Conservation (phyloP, 371 early-diverging fungal species). For the Sanchytrium tribonematis region DNA sequence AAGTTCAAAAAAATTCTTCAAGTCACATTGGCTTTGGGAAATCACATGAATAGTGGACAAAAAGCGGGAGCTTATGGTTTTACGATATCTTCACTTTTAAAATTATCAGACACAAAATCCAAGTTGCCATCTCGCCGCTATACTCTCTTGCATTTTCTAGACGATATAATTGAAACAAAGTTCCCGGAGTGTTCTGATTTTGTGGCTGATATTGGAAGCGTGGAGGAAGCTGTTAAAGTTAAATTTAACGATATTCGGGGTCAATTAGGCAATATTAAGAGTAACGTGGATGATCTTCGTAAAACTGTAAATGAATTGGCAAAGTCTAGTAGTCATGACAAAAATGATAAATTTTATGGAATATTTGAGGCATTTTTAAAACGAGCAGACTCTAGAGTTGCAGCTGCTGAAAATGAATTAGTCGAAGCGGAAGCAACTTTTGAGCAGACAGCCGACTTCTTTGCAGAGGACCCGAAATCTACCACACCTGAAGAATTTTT, state of each 20-base stretch:
- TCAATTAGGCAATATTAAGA: neutral
- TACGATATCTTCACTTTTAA: slow-evolving; percentile 16
- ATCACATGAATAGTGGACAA: slow-evolving; percentile 22
- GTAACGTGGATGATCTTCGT: slow-evolving; percentile 1
- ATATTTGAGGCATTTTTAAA: neutral
- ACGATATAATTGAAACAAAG: slow-evolving; percentile 1
- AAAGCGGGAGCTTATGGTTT: slow-evolving; percentile 27
- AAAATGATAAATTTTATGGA: slow-evolving; percentile 1
- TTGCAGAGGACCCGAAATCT: slow-evolving; percentile 1
- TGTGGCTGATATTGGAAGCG: neutral
- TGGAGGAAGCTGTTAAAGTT: slow-evolving; percentile 2
- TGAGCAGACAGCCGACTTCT: neutral
- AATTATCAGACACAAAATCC: slow-evolving; percentile 24
- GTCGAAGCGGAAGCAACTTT: slow-evolving; percentile 2
- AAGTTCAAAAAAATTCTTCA: slow-evolving; percentile 17
- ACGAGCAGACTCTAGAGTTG: neutral
- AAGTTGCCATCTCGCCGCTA: slow-evolving; percentile 6
- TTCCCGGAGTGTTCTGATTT: neutral
- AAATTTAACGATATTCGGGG: neutral
- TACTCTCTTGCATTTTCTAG: slow-evolving; percentile 2
- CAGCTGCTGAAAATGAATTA: neutral
- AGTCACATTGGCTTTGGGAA: slow-evolving; percentile 22
- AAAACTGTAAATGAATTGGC: neutral
- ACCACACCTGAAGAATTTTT: slow-evolving; percentile 1
- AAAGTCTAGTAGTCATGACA: neutral